These are phyloP conservation scores for Vanrija sp. DNA, from an alignment of 1,284 basidiomycete genomes.

Conservation along the genomic window DNA sequence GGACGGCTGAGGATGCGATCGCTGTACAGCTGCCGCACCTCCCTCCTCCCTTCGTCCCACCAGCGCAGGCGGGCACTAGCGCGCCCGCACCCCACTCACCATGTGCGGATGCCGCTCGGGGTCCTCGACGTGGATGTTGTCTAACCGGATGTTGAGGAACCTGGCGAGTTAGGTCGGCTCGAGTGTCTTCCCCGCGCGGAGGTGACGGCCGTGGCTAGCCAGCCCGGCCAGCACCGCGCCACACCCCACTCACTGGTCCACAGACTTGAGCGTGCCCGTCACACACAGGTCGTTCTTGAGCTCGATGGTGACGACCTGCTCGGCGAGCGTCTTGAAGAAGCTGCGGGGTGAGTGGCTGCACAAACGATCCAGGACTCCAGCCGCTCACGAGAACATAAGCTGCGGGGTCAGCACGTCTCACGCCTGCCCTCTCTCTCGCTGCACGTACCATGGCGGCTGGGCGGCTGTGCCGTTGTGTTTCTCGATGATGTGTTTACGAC, in stretches of 20 bases:
- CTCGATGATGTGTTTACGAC: neutral
- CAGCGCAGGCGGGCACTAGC: neutral
- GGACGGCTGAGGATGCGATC: constrained; percentile 11
- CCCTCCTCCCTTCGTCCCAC: neutral
- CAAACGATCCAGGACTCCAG: neutral
- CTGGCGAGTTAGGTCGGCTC: constrained; percentile 56
- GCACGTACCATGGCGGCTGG: neutral
- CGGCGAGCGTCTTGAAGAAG: constrained; percentile 98
- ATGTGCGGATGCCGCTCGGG: constrained; percentile 94
- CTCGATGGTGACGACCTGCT: constrained; percentile 94
- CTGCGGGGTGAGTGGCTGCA: constrained; percentile 20
- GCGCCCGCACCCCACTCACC: constrained; percentile 55
- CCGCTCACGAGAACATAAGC: constrained; percentile 43
- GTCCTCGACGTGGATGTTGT: constrained; percentile 88
- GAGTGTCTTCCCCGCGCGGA: no score
- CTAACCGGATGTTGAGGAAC: constrained; percentile 95
- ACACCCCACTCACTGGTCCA: constrained; percentile 76
- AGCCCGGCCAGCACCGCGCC: neutral
- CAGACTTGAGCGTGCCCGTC: constrained; percentile 91
- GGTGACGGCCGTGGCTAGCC: no score
- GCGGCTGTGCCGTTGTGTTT: no score
- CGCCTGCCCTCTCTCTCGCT: neutral
- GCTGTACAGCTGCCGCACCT: neutral
- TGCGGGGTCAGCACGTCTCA: constrained; percentile 14
- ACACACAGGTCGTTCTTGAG: constrained; percentile 99